Percentiles rank a stretch among this genome's conserved stretches.
Conservation (phyloP, 208 protist species). For the Leishmania guyanensis region DNA sequence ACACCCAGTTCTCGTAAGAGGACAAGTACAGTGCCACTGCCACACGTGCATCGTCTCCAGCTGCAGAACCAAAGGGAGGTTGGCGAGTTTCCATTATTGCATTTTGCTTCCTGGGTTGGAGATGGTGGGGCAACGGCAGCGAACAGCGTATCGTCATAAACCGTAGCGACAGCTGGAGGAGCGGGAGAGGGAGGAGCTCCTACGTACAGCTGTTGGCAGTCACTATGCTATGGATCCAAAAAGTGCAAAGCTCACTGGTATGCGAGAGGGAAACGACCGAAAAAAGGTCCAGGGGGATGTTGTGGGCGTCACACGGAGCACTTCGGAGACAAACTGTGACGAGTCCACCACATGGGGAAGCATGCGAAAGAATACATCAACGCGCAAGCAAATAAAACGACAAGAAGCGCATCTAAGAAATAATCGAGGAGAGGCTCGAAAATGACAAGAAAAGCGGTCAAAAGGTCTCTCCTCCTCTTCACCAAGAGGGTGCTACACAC, state of each 20-base stretch:
- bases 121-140: background rate
- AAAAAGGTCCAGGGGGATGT: background rate
- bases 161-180: background rate
- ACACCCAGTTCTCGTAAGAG: background rate
- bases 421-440: background rate
- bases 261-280: background rate
- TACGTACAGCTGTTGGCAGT: background rate
- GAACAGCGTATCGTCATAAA: background rate
- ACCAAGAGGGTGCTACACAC: background rate
- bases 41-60: background rate
- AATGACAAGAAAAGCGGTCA: background rate
- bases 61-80: background rate
- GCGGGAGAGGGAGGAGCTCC: too few species aligned
- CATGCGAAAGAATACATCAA: background rate
- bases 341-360: background rate
- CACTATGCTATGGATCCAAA: background rate
- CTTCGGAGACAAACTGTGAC: background rate
- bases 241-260: too few species aligned
- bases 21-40: background rate
- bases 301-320: background rate
- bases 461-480: background rate
- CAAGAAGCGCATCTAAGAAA: background rate
- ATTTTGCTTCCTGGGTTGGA: background rate
- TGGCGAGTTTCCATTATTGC: background rate
- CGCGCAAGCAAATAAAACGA: background rate